These are phyloP conservation scores for Calonectria multiphialidica DNA, from an alignment of 2,329 filamentous ascomycete genomes.

Conservation along the genomic window DNA sequence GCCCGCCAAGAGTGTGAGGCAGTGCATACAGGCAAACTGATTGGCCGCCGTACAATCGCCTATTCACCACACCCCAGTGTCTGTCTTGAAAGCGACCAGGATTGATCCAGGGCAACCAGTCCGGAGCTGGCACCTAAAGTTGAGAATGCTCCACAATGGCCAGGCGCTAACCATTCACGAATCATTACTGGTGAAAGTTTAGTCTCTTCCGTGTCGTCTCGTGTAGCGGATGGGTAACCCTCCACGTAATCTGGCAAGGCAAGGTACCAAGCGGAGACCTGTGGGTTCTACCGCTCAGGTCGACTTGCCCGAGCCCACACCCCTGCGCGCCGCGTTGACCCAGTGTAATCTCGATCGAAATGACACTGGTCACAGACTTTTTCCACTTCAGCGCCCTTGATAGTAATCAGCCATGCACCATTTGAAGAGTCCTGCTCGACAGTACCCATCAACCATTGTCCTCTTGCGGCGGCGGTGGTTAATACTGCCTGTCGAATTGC, in stretches of 20 bases:
- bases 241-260: background rate
- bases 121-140: constrained; percentile 1
- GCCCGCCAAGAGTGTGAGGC: constrained; percentile 5
- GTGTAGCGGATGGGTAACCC: constrained; percentile 4
- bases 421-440: background rate
- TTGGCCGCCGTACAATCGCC: background rate
- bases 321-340: background rate
- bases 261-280: constrained; percentile 1
- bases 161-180: background rate
- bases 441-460: background rate
- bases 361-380: constrained; percentile 15
- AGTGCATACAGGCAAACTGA: constrained; percentile 1
- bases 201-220: background rate
- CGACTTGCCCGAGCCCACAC: constrained; percentile 5
- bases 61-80: background rate
- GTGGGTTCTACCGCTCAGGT: background rate
- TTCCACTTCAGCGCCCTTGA: background rate
- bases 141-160: background rate
- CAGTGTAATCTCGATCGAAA: constrained; percentile 9
- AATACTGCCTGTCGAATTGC: background rate
- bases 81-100: background rate
- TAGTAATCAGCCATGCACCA: background rate
- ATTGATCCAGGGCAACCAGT: background rate
- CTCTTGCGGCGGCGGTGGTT: background rate
- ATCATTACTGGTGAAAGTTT: constrained; percentile 1